Evolutionary conservation across 768 basidiomycete species (phyloP), one percentile per base, ranked within the genome.

Genomic region (Suillus fuscotomentosus): DNA sequence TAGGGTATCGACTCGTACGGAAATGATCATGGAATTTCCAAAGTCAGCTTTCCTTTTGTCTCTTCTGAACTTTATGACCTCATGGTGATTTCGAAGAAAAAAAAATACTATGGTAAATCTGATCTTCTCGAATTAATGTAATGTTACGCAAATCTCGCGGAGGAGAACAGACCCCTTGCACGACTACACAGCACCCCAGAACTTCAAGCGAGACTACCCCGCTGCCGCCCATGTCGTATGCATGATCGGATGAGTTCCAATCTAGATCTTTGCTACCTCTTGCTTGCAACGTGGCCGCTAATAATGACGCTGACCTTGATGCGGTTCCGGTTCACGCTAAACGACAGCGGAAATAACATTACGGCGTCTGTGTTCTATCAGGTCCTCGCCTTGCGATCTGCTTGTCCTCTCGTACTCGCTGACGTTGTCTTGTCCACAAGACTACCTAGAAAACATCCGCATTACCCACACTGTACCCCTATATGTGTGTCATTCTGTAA

Each of bases 171-270:
- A 86, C 42, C 17, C 55, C 38, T 15, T 56, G 68, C 86, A 87
- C 73, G 86, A 87, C 70, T 86, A 77, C 72, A 87, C 84, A 4
- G 87, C 86, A 1, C 81, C 83, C 3, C 87, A 85, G 85, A 69
- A 86, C 66, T 86, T 88, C 68, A 64, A 70, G 4, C 75, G 78
- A 3, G 85, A 88, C 65, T 67, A 71, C 3, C 83, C 84, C 10
- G 64, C 75, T 0, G 72, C 84, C 6, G 85, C 84, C 2, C 84
- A 86, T 64, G 70, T 86, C 61, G 80, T 87, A 3, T 82, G 86
- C n/a, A 83, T 86, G 68, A 84, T 86, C 59, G 83, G 85, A 81
- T 83, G 66, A 27, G 78, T 36, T 53, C 62, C 36, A 15, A 60
- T 55, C 22, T 41, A 36, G 38, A 42, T 31, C 55, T 39, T 20